Evolutionary conservation across 1,139 yeast genomes (phyloP), one percentile per base, ranked within the genome.

Genomic region (Kodamaea fungicola): DNA sequence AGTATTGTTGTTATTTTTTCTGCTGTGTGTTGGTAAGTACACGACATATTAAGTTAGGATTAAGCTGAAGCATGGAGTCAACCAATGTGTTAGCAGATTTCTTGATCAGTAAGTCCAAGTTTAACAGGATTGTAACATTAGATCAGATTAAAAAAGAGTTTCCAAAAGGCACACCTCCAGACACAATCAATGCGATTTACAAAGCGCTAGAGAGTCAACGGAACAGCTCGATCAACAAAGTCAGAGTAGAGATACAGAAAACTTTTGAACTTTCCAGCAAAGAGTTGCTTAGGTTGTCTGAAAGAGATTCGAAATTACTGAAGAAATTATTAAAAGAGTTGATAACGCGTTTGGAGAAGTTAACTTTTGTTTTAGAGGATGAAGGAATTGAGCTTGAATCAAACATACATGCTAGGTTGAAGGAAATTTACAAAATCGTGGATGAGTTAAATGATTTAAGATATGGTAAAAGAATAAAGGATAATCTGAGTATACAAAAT

Each of bases 231-330:
- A 32, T 47, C 12, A 32, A 33, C 13, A 7, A 3, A 10, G 46
- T 62, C 1, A 38, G 42, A n/a, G 24, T 32, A 0, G 46, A 49
- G 23, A 55, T 64, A 3, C 37, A 43, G 2, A 13, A 44, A 1
- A 46, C 50, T 25, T 62, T 62, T 34, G 41, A 59, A 16, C 41
- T 59, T 4, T 67, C 71, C 1, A 35, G 60, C 27, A 35, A 37
- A n/a, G 21, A 30, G 9, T 10, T 37, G 10, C 24, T 28, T 5
- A 34, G 28, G 9, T 28, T 22, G n/a, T n/a, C n/a, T 22, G 28
- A 8, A 10, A 9, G 24, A 12, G 10, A 7, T 8, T 28, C 29
- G n/a, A 8, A 27, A 6, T 12, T 28, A 23, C 23, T 26, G 8
- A 25, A 32, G 6, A 8, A 23, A 7, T 3, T 12, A 9, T 9